Conservation (phyloP, 345 rosid genomes). For the Psidium guajava region DNA sequence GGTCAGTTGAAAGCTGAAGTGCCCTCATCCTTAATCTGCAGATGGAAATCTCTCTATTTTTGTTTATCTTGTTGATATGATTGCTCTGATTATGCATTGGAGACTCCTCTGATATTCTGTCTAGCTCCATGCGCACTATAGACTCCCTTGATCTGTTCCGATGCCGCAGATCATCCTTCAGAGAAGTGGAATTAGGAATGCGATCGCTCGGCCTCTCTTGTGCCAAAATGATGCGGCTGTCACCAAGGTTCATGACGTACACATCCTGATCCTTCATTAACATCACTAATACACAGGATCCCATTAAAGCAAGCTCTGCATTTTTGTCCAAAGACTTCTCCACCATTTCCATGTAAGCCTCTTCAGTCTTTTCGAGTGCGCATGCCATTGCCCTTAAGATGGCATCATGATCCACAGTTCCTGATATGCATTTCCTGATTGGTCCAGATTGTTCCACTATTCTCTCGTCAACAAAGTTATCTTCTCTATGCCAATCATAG, state of each 20-base stretch:
- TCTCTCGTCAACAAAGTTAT: conserved; percentile 48
- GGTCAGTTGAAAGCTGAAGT: conserved; percentile 90
- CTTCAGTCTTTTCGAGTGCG: conserved; percentile 67
- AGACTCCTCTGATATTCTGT: conserved; percentile 95
- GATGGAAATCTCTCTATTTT: conserved; percentile 72
- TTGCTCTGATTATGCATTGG: conserved; percentile 71
- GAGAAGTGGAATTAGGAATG: conserved; percentile 42
- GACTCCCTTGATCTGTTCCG: conserved; percentile 79
- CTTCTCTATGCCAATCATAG: conserved; percentile 96
- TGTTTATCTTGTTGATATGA: conserved; percentile 63
- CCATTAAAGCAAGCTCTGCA: conserved; percentile 94
- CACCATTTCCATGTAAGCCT: conserved; percentile 90
- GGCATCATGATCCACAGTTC: conserved; percentile 62
- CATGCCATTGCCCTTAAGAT: conserved; percentile 79
- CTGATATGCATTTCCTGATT: conserved; percentile 77
- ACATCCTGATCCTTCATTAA: conserved; percentile 97
- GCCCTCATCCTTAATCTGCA: conserved; percentile 93
- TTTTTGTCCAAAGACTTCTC: conserved; percentile 73
- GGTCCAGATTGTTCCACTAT: conserved; percentile 51
- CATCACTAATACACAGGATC: conserved; percentile 92
- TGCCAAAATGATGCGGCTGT: conserved; percentile 81
- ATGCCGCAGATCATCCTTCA: conserved; percentile 55
- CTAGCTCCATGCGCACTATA: conserved; percentile 84
- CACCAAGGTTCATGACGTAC: conserved; percentile 95
- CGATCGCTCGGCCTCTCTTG: conserved; percentile 85